A percentile compares a stretch with the other conserved stretches of the same genome.
phyloP scores from a whole-genome alignment of 2,329 filamentous ascomycete genomes.

The Apiospora malaysiana region DNA sequence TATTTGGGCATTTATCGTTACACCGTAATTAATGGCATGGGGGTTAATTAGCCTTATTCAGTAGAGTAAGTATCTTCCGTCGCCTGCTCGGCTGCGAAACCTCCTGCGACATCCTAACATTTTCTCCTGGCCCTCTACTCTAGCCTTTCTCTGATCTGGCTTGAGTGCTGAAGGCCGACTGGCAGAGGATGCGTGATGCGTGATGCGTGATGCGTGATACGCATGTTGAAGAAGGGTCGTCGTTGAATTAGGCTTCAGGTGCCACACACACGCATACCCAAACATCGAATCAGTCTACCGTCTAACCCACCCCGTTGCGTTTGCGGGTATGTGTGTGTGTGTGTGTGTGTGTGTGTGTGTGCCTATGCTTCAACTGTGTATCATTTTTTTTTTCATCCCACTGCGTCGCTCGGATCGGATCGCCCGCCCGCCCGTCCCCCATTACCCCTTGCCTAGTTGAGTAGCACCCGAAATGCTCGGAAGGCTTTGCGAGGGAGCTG shows the following conservation, averaged over 20 bases:
- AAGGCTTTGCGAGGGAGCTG: no score
- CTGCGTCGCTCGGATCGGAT: neutral
- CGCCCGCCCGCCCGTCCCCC: neutral
- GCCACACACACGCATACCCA: neutral
- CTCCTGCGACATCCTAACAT: no score
- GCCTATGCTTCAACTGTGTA: neutral
- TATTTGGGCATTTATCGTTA: slow-evolving; percentile 1
- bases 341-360: neutral
- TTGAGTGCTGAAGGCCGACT: no score
- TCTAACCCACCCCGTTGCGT: neutral
- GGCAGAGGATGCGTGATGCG: no score
- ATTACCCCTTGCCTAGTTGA: no score
- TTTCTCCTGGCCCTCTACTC: no score
- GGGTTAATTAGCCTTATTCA: neutral
- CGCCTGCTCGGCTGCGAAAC: neutral
- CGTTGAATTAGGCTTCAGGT: slow-evolving; percentile 9
- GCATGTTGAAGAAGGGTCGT: neutral
- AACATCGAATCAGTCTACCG: neutral
- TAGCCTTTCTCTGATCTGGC: no score
- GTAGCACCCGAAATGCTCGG: no score
- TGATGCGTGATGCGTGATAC: neutral
- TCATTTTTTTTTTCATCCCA: neutral
- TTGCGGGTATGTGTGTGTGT: neutral
- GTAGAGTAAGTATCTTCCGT: neutral
- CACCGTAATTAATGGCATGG: neutral